Base-by-base conservation (phyloP, 257 asterid species). In the Gentiana macrophylla region DNA sequence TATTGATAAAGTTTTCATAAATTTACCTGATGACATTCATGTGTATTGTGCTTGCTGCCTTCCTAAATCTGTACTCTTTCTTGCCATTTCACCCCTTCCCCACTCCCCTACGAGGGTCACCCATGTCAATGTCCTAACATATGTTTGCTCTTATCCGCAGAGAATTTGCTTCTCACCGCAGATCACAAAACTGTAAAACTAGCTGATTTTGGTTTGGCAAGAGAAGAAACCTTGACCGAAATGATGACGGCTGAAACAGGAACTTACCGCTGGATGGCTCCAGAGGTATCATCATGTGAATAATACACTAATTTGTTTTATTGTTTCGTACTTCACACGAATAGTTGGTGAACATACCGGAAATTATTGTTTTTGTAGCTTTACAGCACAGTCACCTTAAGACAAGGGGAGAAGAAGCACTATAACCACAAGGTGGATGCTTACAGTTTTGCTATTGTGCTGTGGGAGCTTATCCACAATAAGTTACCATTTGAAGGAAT, bases 171-270 rank as follows among this genome's bases (percentile, higher is more conserved):
- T 46, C 76, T 91, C 79, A 84, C 95, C 6, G 93, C 77, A 41
- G 98, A 91, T 64, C 77, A 75, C 38, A 81, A 76, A 70, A 87
- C 93, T 7, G 73, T 91, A 34, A 87, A 91, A 74, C 84, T 91
- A 41, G 98, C 93, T 1, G 98, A 91, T 75, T 91, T 91, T 63
- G 98, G 98, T 57, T 76, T 91, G 80, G 98, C 98, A 52, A 83
- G 98, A 76, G 96, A 91, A 77, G 98, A 91, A 74, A 74, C 98
- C 3, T 67, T 91, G 83, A 91, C 98, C 13, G 96, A 91, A 80
- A 91, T 91, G 98, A 91, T 91, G 98, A 91, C 98, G 24, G 98
- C 98, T 24, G 98, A 91, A 79, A 91, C 98, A 0, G 97, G 98
- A 78, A 91, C 98, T n/a, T 91, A 91, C 63, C 96, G 97, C 49